Evolutionary conservation across 192 early-diverging fungal species (phyloP).

Genomic region (Neocallimastix lanati): DNA sequence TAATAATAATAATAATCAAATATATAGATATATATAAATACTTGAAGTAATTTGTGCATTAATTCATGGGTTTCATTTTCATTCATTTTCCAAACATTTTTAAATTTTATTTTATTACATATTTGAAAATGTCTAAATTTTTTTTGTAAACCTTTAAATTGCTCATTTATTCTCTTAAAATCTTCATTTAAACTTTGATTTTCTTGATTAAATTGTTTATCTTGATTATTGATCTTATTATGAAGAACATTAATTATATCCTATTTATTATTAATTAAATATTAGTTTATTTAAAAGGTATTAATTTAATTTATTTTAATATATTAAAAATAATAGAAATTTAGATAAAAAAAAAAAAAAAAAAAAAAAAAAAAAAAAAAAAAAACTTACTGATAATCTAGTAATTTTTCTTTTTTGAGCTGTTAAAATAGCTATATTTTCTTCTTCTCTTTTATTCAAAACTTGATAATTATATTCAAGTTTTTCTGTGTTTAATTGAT

Average conservation of each 20-base stretch:
- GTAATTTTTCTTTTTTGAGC: constrained; percentile 38
- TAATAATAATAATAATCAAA: no score
- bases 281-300: no score
- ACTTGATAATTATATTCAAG: constrained; percentile 48
- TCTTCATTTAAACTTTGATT: constrained; percentile 29
- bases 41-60: constrained; percentile 29
- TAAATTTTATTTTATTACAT: constrained; percentile 20
- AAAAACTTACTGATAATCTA: constrained; percentile 15
- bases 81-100: constrained; percentile 35
- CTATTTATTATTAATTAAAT: no score
- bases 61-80: constrained; percentile 24
- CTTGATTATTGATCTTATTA: constrained; percentile 30
- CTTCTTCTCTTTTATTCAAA: constrained; percentile 41
- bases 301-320: no score
- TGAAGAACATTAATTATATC: constrained; percentile 35
- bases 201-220: constrained; percentile 23
- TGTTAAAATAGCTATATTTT: constrained; percentile 31
- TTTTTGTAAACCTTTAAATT: constrained; percentile 42
- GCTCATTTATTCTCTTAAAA: constrained; percentile 33
- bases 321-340: no score
- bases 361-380: no score
- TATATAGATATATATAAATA: not conserved
- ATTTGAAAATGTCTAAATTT: constrained; percentile 37
- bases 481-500: constrained; percentile 41
- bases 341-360: no score